Conservation (phyloP, 176 grass and related monocot genomes). For the Elymus sibiricus region DNA sequence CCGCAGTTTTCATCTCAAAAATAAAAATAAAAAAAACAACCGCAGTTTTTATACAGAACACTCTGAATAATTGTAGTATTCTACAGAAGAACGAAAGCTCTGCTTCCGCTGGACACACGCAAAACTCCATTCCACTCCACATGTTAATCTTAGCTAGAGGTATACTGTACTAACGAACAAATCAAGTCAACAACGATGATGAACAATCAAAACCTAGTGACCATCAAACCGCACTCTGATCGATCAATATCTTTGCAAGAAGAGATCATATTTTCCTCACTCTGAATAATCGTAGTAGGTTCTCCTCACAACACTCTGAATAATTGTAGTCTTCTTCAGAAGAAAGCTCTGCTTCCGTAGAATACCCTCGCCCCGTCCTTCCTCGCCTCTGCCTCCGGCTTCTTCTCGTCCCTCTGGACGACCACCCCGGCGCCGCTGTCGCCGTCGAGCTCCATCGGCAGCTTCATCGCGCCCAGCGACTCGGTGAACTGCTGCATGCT, state of each 20-base stretch:
- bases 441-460: constrained; percentile 59
- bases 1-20: too few species aligned
- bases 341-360: constrained; percentile 96
- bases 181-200: too few species aligned
- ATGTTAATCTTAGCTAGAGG: too few species aligned
- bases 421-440: constrained; percentile 21
- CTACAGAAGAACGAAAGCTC: too few species aligned
- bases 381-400: constrained; percentile 38
- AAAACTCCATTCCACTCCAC: too few species aligned
- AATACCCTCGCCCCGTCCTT: constrained; percentile 85
- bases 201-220: too few species aligned
- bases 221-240: too few species aligned
- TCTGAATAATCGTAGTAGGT: not conserved
- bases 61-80: too few species aligned
- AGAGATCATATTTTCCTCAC: not conserved
- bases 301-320: constrained; percentile 60
- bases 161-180: too few species aligned
- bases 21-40: too few species aligned
- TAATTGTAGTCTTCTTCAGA: constrained; percentile 38
- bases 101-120: too few species aligned
- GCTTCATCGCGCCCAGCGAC: constrained; percentile 68
- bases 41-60: too few species aligned
- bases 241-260: not conserved
- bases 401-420: constrained; percentile 36
- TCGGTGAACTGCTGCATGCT: constrained; percentile 97